Base-by-base conservation (phyloP, 371 early-diverging fungal genomes). In the Massospora cicadina region DNA sequence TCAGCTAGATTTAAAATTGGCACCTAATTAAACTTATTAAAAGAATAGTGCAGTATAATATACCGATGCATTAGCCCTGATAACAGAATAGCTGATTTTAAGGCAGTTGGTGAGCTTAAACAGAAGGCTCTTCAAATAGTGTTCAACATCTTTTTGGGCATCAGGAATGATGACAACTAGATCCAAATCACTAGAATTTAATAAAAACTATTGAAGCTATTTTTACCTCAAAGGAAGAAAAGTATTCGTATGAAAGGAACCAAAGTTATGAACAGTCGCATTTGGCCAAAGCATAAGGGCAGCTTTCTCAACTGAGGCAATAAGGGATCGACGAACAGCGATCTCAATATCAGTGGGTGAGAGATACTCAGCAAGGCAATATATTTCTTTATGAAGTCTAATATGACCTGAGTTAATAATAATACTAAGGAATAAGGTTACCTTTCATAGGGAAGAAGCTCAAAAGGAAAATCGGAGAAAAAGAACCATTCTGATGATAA, bases 1-100 rank as follows among this genome's bases (percentile, higher is more conserved):
- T 94, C 93, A 25, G 70, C 74, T 62, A 84, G 82, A 74, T 97
- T 99, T 64, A 99, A 81, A 60, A 99, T 90, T 2, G 98, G 98
- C 1, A 97, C 92, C 72, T 87, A 73, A 2, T 3, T 23, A 63
- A 7, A 43, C 43, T 17, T 10, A 43, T 43, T 10, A 17, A 43
- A 43, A 43, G 43, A 5, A 17, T 10, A 43, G 43, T 43, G 43
- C 17, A 17, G 5, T 43, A 43, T n/a, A 43, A 43, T 17, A 43
- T 43, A 43, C 43, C 43, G 10, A 10, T 10, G 43, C 43, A 43
- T 5, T 10, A 43, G 43, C 5, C 43, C 43, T 43, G 43, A 10
- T 43, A 5, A 10, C 43, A 43, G 43, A 5, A 43, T 43, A 17
- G 43, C 43, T 43, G 5, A 43, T 17, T 17, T 17, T 43, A 17